Conservation (phyloP, 2,329 filamentous ascomycete genomes). For the Xylariaceae sp. region DNA sequence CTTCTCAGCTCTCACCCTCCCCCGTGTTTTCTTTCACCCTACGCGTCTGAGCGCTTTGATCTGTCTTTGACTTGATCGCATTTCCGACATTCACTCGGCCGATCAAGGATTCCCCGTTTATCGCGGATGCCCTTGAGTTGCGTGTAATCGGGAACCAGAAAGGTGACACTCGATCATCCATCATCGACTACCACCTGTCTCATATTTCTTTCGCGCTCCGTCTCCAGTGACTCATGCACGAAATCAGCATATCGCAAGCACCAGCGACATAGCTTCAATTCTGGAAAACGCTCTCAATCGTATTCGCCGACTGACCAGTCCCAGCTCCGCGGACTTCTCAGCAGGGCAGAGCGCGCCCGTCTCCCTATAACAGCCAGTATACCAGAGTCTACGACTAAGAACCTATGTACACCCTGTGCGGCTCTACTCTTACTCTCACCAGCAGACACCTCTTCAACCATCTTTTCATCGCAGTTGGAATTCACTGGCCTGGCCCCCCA, state of each 20-base stretch:
- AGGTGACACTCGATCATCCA: constrained; percentile 3
- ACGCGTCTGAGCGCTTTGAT: constrained; percentile 2
- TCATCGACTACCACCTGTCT: neutral
- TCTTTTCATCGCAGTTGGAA: constrained; percentile 15
- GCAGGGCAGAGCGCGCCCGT: constrained; percentile 5
- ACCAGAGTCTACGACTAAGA: constrained; percentile 7
- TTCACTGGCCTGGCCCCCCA: constrained; percentile 14
- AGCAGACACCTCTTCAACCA: constrained; percentile 6
- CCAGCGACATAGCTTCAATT: constrained; percentile 10
- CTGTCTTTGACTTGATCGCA: constrained; percentile 1
- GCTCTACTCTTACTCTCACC: constrained; percentile 8
- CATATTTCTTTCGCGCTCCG: neutral
- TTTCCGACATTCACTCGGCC: neutral
- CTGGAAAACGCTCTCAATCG: constrained; percentile 11
- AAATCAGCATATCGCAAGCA: constrained; percentile 16
- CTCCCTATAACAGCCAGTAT: constrained; percentile 4
- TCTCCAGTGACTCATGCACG: neutral
- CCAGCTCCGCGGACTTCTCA: constrained; percentile 2
- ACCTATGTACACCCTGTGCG: constrained; percentile 10
- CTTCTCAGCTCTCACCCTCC: neutral
- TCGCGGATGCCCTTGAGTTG: constrained; percentile 8
- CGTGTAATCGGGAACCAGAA: constrained; percentile 2
- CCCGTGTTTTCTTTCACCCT: neutral
- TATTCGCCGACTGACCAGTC: constrained; percentile 9
- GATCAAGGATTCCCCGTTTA: neutral